Percentiles rank a stretch among this genome's conserved stretches.
phyloP scores from a whole-genome alignment of 176 grass and related monocot species.

The Miscanthus lutarioriparius region DNA sequence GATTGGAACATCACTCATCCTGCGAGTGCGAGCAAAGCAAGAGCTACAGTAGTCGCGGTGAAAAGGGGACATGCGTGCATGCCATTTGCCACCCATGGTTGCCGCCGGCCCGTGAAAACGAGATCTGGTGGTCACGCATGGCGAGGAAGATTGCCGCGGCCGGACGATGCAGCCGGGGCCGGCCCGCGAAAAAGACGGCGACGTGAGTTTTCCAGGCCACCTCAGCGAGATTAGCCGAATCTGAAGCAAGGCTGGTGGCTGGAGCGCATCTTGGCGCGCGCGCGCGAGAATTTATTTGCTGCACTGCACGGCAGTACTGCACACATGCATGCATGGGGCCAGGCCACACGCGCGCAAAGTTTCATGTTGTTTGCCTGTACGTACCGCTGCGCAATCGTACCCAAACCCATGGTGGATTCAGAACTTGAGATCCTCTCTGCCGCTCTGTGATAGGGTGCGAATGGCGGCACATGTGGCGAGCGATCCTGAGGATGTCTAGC shows the following conservation, averaged over 20 bases:
- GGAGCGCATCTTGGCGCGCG: not conserved
- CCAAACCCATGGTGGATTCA: too few relatives aligned
- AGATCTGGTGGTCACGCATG: conserved; percentile 3
- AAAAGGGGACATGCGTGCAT: not conserved
- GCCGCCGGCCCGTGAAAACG: not conserved
- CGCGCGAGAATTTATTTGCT: too few relatives aligned
- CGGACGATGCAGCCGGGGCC: not conserved
- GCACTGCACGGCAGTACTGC: too few relatives aligned
- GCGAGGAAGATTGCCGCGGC: conserved; percentile 17
- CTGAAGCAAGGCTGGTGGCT: not conserved
- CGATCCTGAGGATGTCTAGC: too few relatives aligned
- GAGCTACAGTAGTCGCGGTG: not conserved
- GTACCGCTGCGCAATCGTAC: too few relatives aligned
- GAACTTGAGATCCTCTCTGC: too few relatives aligned
- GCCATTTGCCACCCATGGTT: not conserved
- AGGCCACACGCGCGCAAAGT: too few relatives aligned
- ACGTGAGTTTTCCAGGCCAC: conserved; percentile 9
- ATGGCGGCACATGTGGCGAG: too few relatives aligned
- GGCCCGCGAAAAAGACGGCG: not conserved
- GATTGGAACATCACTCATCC: not conserved
- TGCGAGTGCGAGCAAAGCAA: not conserved
- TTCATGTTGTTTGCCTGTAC: too few relatives aligned
- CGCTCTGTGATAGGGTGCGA: too few relatives aligned
- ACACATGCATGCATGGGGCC: too few relatives aligned
- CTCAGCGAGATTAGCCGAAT: not conserved